Conservation (phyloP, 345 rosid genomes). For the Linum trigynum region DNA sequence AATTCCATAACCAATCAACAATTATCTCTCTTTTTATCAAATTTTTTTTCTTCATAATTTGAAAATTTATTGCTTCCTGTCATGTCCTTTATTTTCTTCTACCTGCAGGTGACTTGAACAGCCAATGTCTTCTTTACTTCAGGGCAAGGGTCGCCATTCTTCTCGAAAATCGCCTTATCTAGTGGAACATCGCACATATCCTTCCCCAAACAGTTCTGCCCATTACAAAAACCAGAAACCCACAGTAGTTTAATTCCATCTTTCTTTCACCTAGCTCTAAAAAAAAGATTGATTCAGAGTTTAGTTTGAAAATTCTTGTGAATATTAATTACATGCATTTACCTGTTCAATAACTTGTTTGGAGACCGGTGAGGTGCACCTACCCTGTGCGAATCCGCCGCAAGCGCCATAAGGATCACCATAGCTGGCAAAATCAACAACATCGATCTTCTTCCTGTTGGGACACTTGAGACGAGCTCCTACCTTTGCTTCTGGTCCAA, state of each 20-base stretch:
- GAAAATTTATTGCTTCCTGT: too few species aligned
- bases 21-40: too few species aligned
- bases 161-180: constrained; percentile 27
- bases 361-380: constrained; percentile 43
- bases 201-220: constrained; percentile 62
- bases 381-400: constrained; percentile 43
- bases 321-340: not conserved
- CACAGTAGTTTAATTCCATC: too few species aligned
- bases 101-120: constrained; percentile 58
- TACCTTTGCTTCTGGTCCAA: constrained; percentile 31
- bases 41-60: too few species aligned
- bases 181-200: constrained; percentile 41
- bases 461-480: constrained; percentile 48
- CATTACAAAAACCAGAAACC: not conserved
- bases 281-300: too few species aligned
- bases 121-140: constrained; percentile 42
- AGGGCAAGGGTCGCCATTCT: constrained; percentile 36
- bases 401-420: constrained; percentile 70
- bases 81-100: not conserved
- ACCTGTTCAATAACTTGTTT: constrained; percentile 61
- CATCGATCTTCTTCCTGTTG: constrained; percentile 32
- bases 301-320: not conserved
- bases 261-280: too few species aligned
- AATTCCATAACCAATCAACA: too few species aligned
- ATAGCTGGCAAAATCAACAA: constrained; percentile 72